phyloP scores from a whole-genome alignment of 306 rosid species.

The Cicer yamashitae region DNA sequence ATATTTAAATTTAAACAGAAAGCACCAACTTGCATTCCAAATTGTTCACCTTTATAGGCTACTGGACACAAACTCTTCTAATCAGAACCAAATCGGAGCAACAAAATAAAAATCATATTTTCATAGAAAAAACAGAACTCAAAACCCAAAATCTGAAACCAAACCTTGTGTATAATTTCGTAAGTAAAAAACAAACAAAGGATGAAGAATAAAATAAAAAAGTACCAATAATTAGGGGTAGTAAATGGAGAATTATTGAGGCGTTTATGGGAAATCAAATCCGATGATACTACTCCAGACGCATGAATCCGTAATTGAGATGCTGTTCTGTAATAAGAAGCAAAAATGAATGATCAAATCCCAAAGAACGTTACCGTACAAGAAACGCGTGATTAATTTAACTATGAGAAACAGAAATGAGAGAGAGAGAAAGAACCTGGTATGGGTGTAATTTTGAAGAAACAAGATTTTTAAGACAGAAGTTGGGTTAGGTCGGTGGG shows the following conservation, averaged over 20 bases:
- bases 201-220: neutral
- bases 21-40: neutral
- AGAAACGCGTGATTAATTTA: conserved; percentile 17
- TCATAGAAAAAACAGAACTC: conserved; percentile 16
- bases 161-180: neutral
- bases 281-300: neutral
- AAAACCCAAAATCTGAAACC: conserved; percentile 34
- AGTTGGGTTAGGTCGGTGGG: conserved; percentile 26
- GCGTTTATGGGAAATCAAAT: conserved; percentile 34
- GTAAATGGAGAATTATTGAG: conserved; percentile 7
- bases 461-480: conserved; percentile 37
- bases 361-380: conserved; percentile 5
- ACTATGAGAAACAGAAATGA: neutral
- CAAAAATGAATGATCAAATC: conserved; percentile 37
- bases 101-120: neutral
- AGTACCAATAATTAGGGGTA: conserved; percentile 34
- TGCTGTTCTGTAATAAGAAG: conserved; percentile 40
- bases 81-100: conserved; percentile 38
- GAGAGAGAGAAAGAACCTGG: conserved; percentile 29
- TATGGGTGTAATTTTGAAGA: conserved; percentile 22
- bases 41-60: neutral
- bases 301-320: conserved; percentile 21
- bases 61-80: neutral
- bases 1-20: neutral
- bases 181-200: neutral